Evolutionary conservation across 2,329 filamentous ascomycete genomes (phyloP).

Genomic region (Fusarium piperis): DNA sequence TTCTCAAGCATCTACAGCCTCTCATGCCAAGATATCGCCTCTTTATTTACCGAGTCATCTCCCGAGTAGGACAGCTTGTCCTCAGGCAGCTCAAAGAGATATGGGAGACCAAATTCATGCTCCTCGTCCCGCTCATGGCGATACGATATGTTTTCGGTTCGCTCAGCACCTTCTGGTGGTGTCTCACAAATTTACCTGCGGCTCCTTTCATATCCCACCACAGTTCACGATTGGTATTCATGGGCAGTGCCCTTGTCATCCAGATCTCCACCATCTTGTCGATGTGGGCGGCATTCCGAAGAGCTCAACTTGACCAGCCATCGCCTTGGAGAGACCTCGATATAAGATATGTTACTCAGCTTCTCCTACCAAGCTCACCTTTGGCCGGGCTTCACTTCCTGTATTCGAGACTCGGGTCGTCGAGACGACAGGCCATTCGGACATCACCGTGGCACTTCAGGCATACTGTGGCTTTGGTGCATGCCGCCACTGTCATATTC

Average conservation of each 20-base stretch:
- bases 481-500: background rate
- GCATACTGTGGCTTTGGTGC: background rate
- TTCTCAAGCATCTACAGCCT: background rate
- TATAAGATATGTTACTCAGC: background rate
- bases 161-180: background rate
- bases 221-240: background rate
- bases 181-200: background rate
- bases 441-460: background rate
- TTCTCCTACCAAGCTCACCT: background rate
- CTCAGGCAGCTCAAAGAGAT: background rate
- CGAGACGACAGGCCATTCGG: background rate
- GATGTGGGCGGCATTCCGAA: background rate
- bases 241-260: background rate
- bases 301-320: background rate
- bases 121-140: background rate
- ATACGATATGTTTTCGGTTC: background rate
- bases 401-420: background rate
- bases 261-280: background rate
- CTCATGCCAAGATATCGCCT: background rate
- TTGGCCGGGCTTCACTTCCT: background rate
- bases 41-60: background rate
- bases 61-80: background rate
- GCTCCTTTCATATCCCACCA: background rate
- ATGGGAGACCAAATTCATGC: background rate
- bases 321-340: background rate